Percentiles rank a stretch among this genome's conserved stretches.
phyloP scores from a whole-genome alignment of 2,329 filamentous ascomycete genomes.

The Leptographium flavum region DNA sequence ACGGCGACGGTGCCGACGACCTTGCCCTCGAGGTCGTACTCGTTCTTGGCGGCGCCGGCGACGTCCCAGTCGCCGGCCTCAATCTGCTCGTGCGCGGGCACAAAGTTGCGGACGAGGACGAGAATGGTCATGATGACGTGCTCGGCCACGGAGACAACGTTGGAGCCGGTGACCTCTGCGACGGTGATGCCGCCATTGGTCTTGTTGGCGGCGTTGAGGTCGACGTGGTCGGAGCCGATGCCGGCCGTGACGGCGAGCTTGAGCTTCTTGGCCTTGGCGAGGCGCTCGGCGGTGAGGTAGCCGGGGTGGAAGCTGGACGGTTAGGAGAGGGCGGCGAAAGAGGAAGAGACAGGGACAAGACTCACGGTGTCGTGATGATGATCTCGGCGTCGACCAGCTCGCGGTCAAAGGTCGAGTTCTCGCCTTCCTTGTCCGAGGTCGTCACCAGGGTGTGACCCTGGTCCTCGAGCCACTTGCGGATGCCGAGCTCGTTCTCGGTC shows the following conservation, averaged over 20 bases:
- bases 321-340: not conserved
- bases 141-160: constrained; percentile 96
- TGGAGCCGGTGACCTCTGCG: constrained; percentile 93
- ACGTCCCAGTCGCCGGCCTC: constrained; percentile 86
- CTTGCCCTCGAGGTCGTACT: constrained; percentile 95
- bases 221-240: constrained; percentile 97
- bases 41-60: constrained; percentile 90
- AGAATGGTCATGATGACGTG: constrained; percentile 99
- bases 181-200: constrained; percentile 97
- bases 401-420: constrained; percentile 84
- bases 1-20: constrained; percentile 95
- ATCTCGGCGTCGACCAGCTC: constrained; percentile 94
- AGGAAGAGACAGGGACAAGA: constrained; percentile 2
- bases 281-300: constrained; percentile 90
- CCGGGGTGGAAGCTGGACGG: constrained; percentile 77
- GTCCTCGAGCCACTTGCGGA: constrained; percentile 95
- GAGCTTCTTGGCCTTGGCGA: constrained; percentile 96
- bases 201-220: constrained; percentile 92
- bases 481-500: constrained; percentile 94
- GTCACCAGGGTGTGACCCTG: constrained; percentile 94
- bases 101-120: constrained; percentile 90
- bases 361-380: constrained; percentile 95
- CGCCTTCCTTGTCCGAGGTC: constrained; percentile 92
- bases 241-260: constrained; percentile 95
- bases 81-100: constrained; percentile 92